These are phyloP conservation scores for Phytopythium delawarense DNA, from an alignment of 352 stramenopile species.

Conservation along the genomic window DNA sequence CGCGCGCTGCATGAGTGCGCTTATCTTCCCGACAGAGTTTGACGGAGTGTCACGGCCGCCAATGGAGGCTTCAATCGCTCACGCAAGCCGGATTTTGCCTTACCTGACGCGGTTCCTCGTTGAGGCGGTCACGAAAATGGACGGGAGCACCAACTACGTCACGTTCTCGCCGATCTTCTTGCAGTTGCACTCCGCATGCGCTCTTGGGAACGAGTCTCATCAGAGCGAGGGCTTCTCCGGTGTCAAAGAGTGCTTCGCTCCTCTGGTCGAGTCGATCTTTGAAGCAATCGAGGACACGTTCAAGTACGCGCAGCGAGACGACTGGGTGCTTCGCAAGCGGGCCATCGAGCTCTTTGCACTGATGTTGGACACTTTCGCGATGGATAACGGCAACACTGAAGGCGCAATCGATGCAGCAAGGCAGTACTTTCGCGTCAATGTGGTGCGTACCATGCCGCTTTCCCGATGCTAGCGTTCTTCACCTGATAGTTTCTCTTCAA, in stretches of 20 bases:
- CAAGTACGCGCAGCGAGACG: conserved; percentile 36
- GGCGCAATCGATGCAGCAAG: conserved; percentile 12
- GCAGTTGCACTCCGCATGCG: conserved; percentile 31
- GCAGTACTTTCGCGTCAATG: conserved; percentile 25
- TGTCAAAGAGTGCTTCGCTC: conserved; percentile 29
- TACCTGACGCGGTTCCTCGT: conserved; percentile 39
- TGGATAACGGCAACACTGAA: conserved; percentile 15
- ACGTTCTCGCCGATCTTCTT: conserved; percentile 47
- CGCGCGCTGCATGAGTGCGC: conserved; percentile 38
- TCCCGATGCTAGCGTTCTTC: neutral
- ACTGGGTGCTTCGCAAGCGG: conserved; percentile 55
- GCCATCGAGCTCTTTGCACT: conserved; percentile 46
- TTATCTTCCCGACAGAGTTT: conserved; percentile 49
- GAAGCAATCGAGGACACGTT: conserved; percentile 61
- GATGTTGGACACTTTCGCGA: conserved; percentile 37
- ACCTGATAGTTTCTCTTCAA: conserved; percentile 1
- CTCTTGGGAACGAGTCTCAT: conserved; percentile 27
- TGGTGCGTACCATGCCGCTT: conserved; percentile 18
- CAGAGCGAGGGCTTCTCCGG: conserved; percentile 15
- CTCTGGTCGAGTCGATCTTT: conserved; percentile 35
- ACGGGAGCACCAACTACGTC: conserved; percentile 38
- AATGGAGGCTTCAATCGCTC: conserved; percentile 16
- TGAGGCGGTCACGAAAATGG: conserved; percentile 34
- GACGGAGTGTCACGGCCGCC: conserved; percentile 36
- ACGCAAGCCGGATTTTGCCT: conserved; percentile 26